Evolutionary conservation across 106 monocot species (phyloP).

Genomic region (Dioscorea zingiberensis): DNA sequence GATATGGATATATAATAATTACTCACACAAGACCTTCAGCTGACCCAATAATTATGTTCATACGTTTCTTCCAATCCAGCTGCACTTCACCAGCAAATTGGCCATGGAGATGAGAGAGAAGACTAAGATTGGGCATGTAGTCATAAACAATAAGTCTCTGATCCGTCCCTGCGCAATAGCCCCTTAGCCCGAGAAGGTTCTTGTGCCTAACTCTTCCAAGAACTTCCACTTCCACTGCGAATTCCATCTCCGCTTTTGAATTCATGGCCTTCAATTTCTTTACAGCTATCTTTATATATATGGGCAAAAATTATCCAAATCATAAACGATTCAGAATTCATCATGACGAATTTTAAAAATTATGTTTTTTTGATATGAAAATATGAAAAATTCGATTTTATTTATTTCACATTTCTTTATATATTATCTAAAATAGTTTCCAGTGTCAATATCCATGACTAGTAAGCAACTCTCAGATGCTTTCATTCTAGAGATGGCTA

Average conservation of each 20-base stretch:
- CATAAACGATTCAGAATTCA: no score
- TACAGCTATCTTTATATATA: conserved; percentile 49
- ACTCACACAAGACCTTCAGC: conserved; percentile 25
- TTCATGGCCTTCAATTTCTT: conserved; percentile 34
- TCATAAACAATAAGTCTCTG: conserved; percentile 40
- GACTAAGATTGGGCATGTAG: conserved; percentile 49
- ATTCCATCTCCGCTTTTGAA: conserved; percentile 39
- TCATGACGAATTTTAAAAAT: no score
- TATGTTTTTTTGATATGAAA: no score
- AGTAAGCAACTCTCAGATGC: no score
- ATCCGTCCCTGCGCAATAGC: conserved; percentile 26
- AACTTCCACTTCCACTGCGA: conserved; percentile 44
- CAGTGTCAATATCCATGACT: no score
- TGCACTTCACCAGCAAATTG: background rate
- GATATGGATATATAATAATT: no score
- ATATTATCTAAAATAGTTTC: no score
- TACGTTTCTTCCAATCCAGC: conserved; percentile 18
- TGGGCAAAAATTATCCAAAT: no score
- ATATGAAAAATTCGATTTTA: no score
- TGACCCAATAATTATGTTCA: conserved; percentile 22
- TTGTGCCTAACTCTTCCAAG: conserved; percentile 41
- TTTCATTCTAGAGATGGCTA: no score
- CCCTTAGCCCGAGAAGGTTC: conserved; percentile 38
- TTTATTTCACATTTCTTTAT: background rate
- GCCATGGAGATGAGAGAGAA: conserved; percentile 25